These are phyloP conservation scores for Nidularia pulvinata DNA, from an alignment of 768 basidiomycete genomes.

Conservation along the genomic window DNA sequence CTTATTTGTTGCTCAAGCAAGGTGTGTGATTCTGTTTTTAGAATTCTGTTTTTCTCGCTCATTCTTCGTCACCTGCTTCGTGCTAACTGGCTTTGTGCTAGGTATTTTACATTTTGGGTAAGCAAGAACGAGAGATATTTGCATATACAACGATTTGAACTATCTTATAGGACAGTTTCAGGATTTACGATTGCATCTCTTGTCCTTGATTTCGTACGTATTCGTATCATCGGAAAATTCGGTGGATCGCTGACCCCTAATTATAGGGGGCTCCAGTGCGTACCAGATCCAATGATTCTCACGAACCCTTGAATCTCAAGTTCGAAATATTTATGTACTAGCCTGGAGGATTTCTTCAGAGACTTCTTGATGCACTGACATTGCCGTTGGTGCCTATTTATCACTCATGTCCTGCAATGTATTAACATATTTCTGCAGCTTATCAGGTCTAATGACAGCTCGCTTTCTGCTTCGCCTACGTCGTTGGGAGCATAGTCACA, in stretches of 20 bases:
- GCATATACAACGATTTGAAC: neutral
- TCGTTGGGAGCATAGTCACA: no score
- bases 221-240: no score
- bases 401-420: neutral
- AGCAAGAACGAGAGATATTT: no score
- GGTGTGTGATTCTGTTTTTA: neutral
- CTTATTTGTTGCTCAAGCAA: neutral
- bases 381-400: neutral
- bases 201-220: neutral
- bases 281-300: neutral
- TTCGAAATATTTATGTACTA: neutral
- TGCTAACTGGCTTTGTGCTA: no score
- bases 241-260: neutral
- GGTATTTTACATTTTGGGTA: neutral
- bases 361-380: neutral
- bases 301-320: no score
- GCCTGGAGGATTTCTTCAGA: neutral
- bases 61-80: no score
- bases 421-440: neutral
- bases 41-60: neutral
- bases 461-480: no score
- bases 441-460: no score
- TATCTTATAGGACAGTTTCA: neutral
- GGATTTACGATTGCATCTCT: neutral
- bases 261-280: neutral